Evolutionary conservation across 148 eudicot genomes (phyloP), one percentile per base, ranked within the genome.

Genomic region (Silene latifolia): DNA sequence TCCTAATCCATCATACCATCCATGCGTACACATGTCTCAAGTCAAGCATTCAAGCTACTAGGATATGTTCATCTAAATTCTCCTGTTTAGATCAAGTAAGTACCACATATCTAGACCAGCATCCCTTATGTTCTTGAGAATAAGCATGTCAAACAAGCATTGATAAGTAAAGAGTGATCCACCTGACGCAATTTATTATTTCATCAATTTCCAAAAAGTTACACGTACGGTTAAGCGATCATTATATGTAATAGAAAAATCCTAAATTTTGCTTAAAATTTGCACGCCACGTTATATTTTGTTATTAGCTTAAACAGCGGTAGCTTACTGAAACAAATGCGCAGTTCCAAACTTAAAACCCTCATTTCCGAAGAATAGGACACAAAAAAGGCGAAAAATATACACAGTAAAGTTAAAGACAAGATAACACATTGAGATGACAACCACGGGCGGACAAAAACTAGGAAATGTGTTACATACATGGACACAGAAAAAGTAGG

Each of bases 401-500:
- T 51, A 51, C 8, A 39, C 44, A 39, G 44, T 39, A 39, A 39
- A 39, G 14, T 51, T 13, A 51, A 51, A 9, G 56, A 51, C 56
- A 51, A 51, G 15, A 17, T 27, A 25, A 65, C 15, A 54, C 46
- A 51, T 8, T 25, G 39, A 63, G 62, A 71, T 69, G n/a, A 53
- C 24, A 77, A 76, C 39, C 62, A 47, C 18, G 56, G 56, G 56
- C 18, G 56, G 56, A 51, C 69, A 42, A 64, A 13, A 75, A 61
- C 10, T 15, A 29, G 63, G 69, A 76, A 21, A 1, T 17, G 8
- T n/a, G 42, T 8, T 53, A 27, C n/a, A 35, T 10, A 21, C n/a
- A 35, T 10, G 24, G 46, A 24, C 11, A 15, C 4, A 8, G 47
- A 19, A 29, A 15, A 18, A 32, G 47, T 19, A 17, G 53, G 57